Percentiles rank a stretch among this genome's conserved stretches.
Evolutionary conservation across 2,329 filamentous ascomycete genomes (phyloP).

Genomic region (Westerdykella aurantiaca): DNA sequence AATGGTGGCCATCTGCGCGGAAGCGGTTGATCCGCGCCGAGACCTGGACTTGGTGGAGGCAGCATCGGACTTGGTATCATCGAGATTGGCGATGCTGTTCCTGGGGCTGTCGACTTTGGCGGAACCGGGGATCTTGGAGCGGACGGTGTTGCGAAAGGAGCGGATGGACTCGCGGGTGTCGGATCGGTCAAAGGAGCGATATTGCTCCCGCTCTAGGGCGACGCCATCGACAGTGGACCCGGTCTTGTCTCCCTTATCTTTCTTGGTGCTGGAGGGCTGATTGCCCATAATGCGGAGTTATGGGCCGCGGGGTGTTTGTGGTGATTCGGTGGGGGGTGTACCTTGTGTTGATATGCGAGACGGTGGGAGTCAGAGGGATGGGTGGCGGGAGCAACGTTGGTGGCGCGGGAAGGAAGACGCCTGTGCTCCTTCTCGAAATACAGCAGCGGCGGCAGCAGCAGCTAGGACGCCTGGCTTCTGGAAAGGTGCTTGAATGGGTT

Average conservation of each 20-base stretch:
- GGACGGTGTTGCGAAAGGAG: constrained; percentile 72
- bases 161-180: constrained; percentile 90
- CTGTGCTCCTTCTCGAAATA: constrained; percentile 10
- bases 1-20: constrained; percentile 38
- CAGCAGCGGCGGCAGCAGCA: constrained; percentile 16
- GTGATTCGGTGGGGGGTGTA: background rate
- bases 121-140: constrained; percentile 79
- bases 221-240: constrained; percentile 49
- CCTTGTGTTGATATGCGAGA: background rate
- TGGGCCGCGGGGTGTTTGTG: background rate
- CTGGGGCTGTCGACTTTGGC: constrained; percentile 74
- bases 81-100: constrained; percentile 58
- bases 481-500: background rate
- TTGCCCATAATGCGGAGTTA: constrained; percentile 61
- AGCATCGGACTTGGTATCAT: constrained; percentile 63
- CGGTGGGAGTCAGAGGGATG: background rate
- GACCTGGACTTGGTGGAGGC: constrained; percentile 63
- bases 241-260: constrained; percentile 37
- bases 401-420: constrained; percentile 12
- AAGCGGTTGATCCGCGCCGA: constrained; percentile 33
- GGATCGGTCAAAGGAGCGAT: constrained; percentile 85
- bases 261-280: constrained; percentile 59
- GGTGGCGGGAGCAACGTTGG: constrained; percentile 12
- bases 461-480: constrained; percentile 4
- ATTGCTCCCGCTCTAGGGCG: constrained; percentile 62